phyloP scores from a whole-genome alignment of 345 rosid species.

The Salix suchowensis region DNA sequence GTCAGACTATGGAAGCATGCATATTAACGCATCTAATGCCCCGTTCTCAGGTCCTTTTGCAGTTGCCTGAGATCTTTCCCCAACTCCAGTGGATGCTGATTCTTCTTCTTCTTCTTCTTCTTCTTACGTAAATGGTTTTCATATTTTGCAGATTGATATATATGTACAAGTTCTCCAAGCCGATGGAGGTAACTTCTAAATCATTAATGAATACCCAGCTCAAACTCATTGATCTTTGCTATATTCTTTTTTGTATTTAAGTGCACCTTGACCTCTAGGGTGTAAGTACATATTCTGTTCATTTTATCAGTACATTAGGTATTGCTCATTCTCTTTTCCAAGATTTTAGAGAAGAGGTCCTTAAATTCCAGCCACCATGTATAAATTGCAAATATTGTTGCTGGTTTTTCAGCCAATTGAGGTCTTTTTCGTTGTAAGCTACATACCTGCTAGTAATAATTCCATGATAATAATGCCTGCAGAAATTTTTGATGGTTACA shows the following conservation, averaged over 20 bases:
- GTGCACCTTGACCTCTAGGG: not conserved
- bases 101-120: not conserved
- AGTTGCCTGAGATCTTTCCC: not conserved
- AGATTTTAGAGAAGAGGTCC: not conserved
- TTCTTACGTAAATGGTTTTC: not conserved
- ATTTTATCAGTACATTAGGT: not conserved
- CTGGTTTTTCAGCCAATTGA: not conserved
- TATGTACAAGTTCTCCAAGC: conserved; percentile 97
- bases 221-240: not conserved
- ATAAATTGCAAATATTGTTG: not conserved
- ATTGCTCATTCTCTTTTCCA: not conserved
- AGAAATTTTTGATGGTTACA: no score
- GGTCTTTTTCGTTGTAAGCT: not conserved
- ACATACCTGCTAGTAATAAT: no score
- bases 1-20: conserved; percentile 94
- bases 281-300: not conserved
- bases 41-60: conserved; percentile 73
- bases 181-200: conserved; percentile 73
- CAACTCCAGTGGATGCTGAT: not conserved
- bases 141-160: conserved; percentile 69
- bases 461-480: no score
- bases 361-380: not conserved
- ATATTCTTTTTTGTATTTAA: not conserved
- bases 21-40: conserved; percentile 80
- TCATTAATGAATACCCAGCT: conserved; percentile 1